Conservation (phyloP, 768 basidiomycete genomes). For the Calocera viscosa region DNA sequence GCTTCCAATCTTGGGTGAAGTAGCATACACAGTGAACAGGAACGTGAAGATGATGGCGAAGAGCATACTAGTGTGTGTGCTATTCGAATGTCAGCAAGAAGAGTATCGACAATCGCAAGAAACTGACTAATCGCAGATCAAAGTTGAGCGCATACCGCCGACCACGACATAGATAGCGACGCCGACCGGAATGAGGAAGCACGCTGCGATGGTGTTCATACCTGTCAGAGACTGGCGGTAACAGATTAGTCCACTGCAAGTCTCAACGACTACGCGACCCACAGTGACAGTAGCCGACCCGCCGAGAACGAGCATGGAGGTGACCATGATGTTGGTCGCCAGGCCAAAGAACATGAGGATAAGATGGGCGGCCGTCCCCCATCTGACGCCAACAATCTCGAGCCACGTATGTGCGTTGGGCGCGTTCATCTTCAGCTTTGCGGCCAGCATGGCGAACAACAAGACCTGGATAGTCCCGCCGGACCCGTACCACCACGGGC, state of each 20-base stretch:
- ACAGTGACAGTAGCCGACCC: conserved; percentile 75
- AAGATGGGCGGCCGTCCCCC: conserved; percentile 68
- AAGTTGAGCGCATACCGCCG: conserved; percentile 74
- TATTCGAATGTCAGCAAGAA: conserved; percentile 23
- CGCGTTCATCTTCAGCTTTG: conserved; percentile 84
- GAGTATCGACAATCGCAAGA: not conserved
- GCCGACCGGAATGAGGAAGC: conserved; percentile 79
- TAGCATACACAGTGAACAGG: conserved; percentile 69
- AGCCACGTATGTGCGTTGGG: conserved; percentile 81
- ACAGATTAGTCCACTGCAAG: not conserved
- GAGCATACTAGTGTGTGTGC: conserved; percentile 76
- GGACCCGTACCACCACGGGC: conserved; percentile 84
- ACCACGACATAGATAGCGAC: conserved; percentile 82
- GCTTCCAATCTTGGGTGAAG: conserved; percentile 66
- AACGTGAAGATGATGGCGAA: conserved; percentile 72
- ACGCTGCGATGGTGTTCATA: conserved; percentile 80
- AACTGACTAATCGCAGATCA: conserved; percentile 76
- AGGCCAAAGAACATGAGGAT: conserved; percentile 88
- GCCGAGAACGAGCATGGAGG: conserved; percentile 67
- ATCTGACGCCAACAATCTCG: conserved; percentile 69
- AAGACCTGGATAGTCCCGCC: conserved; percentile 64
- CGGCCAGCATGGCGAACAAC: conserved; percentile 82
- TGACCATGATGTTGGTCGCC: conserved; percentile 85
- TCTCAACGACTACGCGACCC: not conserved
- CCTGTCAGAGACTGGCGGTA: conserved; percentile 48